Conservation (phyloP, 2,329 filamentous ascomycete genomes). For the Stagonosporopsis vannaccii region DNA sequence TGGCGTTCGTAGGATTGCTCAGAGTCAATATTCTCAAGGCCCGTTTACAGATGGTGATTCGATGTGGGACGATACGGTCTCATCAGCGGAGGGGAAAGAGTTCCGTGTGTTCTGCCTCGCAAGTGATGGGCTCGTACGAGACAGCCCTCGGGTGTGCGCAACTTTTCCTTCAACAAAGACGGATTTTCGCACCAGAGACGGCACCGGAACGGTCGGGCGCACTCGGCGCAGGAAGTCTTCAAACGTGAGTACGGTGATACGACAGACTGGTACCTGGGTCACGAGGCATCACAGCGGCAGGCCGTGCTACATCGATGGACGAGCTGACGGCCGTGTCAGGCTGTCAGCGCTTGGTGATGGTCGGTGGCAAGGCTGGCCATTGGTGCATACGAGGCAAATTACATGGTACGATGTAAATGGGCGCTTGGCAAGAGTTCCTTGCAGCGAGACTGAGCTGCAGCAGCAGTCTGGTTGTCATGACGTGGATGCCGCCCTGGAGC, state of each 20-base stretch:
- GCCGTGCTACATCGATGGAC: conserved; percentile 4
- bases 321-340: background rate
- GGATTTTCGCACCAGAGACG: background rate
- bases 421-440: background rate
- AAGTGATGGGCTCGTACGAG: conserved; percentile 11
- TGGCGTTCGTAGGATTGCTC: conserved; percentile 13
- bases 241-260: conserved; percentile 7
- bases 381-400: background rate
- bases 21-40: background rate
- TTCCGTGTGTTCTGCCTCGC: background rate
- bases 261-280: conserved; percentile 3
- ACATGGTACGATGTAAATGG: conserved; percentile 1
- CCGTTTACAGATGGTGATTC: background rate
- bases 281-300: conserved; percentile 13
- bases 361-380: background rate
- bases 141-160: no score
- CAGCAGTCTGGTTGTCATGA: conserved; percentile 8
- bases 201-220: conserved; percentile 3
- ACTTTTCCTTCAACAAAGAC: conserved; percentile 8
- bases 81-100: background rate
- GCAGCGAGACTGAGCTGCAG: background rate
- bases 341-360: background rate
- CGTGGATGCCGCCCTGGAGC: conserved; percentile 10
- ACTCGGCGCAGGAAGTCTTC: conserved; percentile 8
- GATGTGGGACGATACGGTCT: background rate